Conservation (phyloP, 2,329 filamentous ascomycete genomes). For the Tolypocladium ovalisporum region DNA sequence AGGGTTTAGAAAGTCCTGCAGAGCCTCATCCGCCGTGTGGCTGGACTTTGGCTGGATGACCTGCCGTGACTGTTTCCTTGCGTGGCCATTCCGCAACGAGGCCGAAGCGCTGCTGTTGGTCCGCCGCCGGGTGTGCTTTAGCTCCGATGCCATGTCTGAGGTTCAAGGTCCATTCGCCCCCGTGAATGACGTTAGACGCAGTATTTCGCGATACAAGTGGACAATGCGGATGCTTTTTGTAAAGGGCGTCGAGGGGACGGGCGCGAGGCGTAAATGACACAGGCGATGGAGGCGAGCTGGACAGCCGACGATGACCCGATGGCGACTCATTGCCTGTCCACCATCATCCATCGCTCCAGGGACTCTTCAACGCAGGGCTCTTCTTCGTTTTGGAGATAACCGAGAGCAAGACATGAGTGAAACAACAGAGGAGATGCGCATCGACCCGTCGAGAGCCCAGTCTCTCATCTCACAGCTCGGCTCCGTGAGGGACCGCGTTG, state of each 20-base stretch:
- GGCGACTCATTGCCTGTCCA: not conserved
- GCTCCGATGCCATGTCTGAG: slow-evolving; percentile 17
- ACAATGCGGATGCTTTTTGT: not conserved
- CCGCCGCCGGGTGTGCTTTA: slow-evolving; percentile 27
- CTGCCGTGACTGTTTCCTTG: slow-evolving; percentile 24
- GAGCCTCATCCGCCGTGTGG: slow-evolving; percentile 60
- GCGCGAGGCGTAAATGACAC: not conserved
- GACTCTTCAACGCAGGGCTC: not conserved
- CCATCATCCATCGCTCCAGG: not conserved
- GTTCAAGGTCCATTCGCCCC: not conserved
- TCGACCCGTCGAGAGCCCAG: slow-evolving; percentile 50
- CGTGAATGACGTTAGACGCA: no score
- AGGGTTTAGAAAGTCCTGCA: slow-evolving; percentile 64
- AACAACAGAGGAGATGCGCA: slow-evolving; percentile 41
- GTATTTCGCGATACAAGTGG: not conserved
- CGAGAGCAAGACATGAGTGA: slow-evolving; percentile 28
- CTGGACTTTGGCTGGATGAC: slow-evolving; percentile 38
- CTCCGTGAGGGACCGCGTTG: slow-evolving; percentile 47
- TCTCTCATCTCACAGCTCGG: slow-evolving; percentile 52
- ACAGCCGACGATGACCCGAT: slow-evolving; percentile 24
- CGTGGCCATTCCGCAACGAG: slow-evolving; percentile 29
- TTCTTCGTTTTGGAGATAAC: not conserved
- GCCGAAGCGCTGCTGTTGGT: slow-evolving; percentile 33
- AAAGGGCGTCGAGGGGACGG: not conserved
- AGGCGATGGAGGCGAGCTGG: not conserved